Percentiles rank a stretch among this genome's conserved stretches.
phyloP scores from a whole-genome alignment of 1,139 yeast species.

The Meyerozyma athensensis region DNA sequence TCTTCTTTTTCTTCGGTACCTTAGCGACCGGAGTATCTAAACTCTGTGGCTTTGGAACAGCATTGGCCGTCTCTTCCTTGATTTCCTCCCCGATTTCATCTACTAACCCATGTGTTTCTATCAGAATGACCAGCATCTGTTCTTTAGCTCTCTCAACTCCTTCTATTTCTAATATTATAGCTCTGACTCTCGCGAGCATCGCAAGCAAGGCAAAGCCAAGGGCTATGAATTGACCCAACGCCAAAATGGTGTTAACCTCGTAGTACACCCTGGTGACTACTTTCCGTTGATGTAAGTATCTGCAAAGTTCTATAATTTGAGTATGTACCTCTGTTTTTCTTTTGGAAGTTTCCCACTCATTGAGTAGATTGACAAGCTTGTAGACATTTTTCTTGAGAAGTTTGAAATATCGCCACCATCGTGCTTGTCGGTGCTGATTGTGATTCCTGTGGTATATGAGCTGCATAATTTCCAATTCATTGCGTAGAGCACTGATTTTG shows the following conservation, averaged over 20 bases:
- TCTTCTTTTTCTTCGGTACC: conserved; percentile 6
- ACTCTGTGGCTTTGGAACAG: too few relatives aligned
- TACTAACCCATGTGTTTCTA: conserved; percentile 3
- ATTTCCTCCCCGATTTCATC: conserved; percentile 27
- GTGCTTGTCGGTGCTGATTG: conserved; percentile 70
- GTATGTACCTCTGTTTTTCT: conserved; percentile 5
- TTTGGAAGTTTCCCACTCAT: not conserved
- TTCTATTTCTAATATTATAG: conserved; percentile 23
- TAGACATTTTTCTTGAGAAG: conserved; percentile 57
- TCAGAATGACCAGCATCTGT: not conserved
- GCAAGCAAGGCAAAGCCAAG: conserved; percentile 72
- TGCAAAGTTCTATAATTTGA: conserved; percentile 21
- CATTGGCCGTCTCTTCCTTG: conserved; percentile 7
- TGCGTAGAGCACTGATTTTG: conserved; percentile 5
- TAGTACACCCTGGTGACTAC: conserved; percentile 50
- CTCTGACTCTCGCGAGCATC: conserved; percentile 42
- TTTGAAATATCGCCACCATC: conserved; percentile 73
- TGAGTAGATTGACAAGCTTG: conserved; percentile 24
- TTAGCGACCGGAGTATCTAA: too few relatives aligned
- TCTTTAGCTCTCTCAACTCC: conserved; percentile 12
- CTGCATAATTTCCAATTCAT: conserved; percentile 56
- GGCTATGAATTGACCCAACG: conserved; percentile 73
- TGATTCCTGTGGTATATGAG: conserved; percentile 64
- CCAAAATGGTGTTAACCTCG: conserved; percentile 62
- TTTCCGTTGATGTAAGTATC: conserved; percentile 31